Percentiles rank a stretch among this genome's conserved stretches.
phyloP scores from a whole-genome alignment of 768 basidiomycete species.

The Kondoa subrosea region DNA sequence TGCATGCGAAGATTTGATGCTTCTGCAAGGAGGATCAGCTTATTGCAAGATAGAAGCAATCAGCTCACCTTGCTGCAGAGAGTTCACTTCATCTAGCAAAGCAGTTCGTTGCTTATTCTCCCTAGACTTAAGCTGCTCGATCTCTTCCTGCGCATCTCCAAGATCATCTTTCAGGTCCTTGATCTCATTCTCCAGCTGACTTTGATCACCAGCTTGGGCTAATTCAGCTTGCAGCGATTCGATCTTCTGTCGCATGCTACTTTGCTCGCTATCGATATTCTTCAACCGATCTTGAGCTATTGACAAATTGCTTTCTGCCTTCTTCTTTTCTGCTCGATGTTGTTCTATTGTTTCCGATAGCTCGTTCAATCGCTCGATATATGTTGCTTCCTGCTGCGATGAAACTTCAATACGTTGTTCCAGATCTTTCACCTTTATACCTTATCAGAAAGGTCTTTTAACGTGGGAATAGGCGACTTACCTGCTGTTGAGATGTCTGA shows the following conservation, averaged over 20 bases:
- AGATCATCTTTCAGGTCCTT: conserved; percentile 42
- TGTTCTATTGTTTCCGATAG: conserved; percentile 50
- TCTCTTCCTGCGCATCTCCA: conserved; percentile 17
- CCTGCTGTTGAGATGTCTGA: conserved; percentile 65
- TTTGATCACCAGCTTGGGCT: conserved; percentile 35
- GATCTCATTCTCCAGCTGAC: conserved; percentile 46
- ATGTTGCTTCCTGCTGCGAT: conserved; percentile 40
- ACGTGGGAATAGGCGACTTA: conserved; percentile 1
- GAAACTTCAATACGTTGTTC: conserved; percentile 54
- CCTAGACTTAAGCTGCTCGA: conserved; percentile 52
- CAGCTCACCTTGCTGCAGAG: conserved; percentile 50
- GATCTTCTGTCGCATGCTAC: conserved; percentile 52
- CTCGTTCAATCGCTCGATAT: conserved; percentile 34
- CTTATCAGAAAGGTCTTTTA: no score
- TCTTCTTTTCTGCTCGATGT: conserved; percentile 46
- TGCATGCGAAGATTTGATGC: conserved; percentile 15
- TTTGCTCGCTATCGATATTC: conserved; percentile 63
- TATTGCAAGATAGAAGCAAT: conserved; percentile 5
- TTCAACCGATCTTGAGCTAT: conserved; percentile 57
- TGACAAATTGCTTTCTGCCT: conserved; percentile 50
- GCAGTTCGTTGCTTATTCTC: conserved; percentile 68
- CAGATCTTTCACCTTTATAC: conserved; percentile 49
- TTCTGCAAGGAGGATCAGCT: conserved; percentile 18
- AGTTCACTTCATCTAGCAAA: conserved; percentile 72
- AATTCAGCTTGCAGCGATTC: conserved; percentile 48